Conservation (phyloP, 1,284 basidiomycete species). For the Puccinia coronata region DNA sequence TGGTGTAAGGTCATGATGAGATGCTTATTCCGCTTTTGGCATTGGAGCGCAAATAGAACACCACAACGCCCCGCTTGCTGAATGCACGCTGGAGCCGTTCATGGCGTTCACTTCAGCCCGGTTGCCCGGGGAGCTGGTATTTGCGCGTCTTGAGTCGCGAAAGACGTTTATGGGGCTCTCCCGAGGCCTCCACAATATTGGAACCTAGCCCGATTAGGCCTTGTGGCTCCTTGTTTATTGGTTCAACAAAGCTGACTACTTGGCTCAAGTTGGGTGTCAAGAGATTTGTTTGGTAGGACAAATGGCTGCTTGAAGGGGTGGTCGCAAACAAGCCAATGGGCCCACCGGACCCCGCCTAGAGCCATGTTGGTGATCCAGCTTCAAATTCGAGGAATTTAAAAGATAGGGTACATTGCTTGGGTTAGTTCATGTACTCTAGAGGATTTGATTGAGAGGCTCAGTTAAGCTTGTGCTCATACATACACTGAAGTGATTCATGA, state of each 20-base stretch:
- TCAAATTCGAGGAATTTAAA: too few species aligned
- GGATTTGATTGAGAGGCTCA: too few species aligned
- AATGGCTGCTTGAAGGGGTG: not conserved
- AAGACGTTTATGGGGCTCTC: not conserved
- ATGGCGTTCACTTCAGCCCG: not conserved
- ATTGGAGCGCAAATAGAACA: too few species aligned
- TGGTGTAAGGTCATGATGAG: too few species aligned
- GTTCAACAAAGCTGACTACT: not conserved
- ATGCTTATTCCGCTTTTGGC: too few species aligned
- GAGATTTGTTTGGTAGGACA: not conserved
- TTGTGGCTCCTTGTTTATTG: not conserved
- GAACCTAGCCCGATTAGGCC: not conserved
- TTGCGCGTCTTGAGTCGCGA: not conserved
- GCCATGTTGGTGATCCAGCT: conserved; percentile 13
- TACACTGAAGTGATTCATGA: too few species aligned
- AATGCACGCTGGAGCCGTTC: conserved; percentile 18
- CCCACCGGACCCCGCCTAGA: not conserved
- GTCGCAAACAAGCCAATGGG: not conserved
- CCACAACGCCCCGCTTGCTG: too few species aligned
- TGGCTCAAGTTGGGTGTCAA: not conserved
- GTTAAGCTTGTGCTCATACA: too few species aligned
- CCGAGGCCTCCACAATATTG: not conserved
- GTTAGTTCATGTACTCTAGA: too few species aligned
- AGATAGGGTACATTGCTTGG: too few species aligned
- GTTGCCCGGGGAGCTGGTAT: not conserved